Evolutionary conservation across 2,329 filamentous ascomycete species (phyloP), one percentile per base, ranked within the genome.

Genomic region (Colletotrichum camelliae): DNA sequence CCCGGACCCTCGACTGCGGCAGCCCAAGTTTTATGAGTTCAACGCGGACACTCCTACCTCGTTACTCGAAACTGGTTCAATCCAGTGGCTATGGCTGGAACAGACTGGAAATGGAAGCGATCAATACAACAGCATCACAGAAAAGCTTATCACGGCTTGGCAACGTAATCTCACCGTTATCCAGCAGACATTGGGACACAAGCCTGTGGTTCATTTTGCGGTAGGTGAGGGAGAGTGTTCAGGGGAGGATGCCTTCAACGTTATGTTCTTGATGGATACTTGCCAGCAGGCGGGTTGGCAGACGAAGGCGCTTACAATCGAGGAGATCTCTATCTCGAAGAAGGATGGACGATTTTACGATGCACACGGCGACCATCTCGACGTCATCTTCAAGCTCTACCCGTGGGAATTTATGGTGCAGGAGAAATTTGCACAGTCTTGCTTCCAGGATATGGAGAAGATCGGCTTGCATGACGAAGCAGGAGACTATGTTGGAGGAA

Each of bases 11-110:
- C 27, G 70, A 24, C 16, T 72, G 9, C 70, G 70, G 8, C 27
- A 24, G 10, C 70, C 70, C 1, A 72, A 72, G 5, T 72, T 72
- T 16, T 72, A 72, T 35, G 70, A 72, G 24, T 72, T 72, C 27
- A 72, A 72, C 48, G 70, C 70, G 13, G 70, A 72, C 27, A 72
- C 62, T 3, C 69, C 69, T 8, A 67, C 69, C 12, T 24, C 48
- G 15, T 7, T 72, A 8, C 8, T 67, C 18, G 62, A 72, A 6
- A 33, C 61, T 7, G 70, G 61, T 4, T 72, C 29, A 5, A 72
- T 72, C 4, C 70, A 72, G 21, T 72, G 70, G 70, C 13, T 67
- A 1, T 72, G 70, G 70, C 10, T 72, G 4, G 62, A 72, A 29
- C 70, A 72, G 35, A 72, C 70, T 8, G 62, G 70, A 21, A 15